These are phyloP conservation scores for Pythium folliculosum DNA, from an alignment of 352 stramenopile species.

Conservation along the genomic window DNA sequence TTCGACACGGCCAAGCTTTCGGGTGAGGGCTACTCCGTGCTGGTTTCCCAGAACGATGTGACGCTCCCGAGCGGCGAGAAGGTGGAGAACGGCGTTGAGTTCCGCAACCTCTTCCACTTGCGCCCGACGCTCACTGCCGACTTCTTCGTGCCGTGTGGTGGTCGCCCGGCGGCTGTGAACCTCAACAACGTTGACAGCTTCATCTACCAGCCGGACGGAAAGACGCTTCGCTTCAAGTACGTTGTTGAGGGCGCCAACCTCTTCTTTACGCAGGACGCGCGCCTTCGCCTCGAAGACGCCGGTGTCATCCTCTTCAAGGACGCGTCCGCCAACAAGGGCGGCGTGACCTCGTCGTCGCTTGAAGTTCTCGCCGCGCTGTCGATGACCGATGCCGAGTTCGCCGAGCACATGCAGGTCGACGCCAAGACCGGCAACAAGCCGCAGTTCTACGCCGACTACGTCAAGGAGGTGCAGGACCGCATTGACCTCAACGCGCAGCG, in stretches of 20 bases:
- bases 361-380: constrained; percentile 76
- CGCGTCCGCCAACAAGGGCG: constrained; percentile 91
- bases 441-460: constrained; percentile 77
- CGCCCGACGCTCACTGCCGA: constrained; percentile 90
- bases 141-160: constrained; percentile 97
- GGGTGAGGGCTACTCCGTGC: constrained; percentile 59
- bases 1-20: constrained; percentile 87
- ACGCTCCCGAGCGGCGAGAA: constrained; percentile 67
- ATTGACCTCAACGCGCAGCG: constrained; percentile 79
- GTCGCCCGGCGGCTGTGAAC: constrained; percentile 95
- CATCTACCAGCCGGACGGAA: constrained; percentile 67
- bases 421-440: constrained; percentile 54
- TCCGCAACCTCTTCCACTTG: constrained; percentile 97
- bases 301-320: constrained; percentile 98
- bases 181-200: constrained; percentile 94
- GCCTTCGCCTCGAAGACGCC: constrained; percentile 92
- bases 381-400: constrained; percentile 78
- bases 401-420: constrained; percentile 81
- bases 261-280: constrained; percentile 95
- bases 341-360: constrained; percentile 77
- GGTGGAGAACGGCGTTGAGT: constrained; percentile 93
- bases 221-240: constrained; percentile 89
- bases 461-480: constrained; percentile 75
- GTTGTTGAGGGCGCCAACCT: constrained; percentile 98
- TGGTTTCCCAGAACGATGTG: constrained; percentile 75